Conservation (phyloP, 139 green algal species). For the Gonium pectorale region DNA sequence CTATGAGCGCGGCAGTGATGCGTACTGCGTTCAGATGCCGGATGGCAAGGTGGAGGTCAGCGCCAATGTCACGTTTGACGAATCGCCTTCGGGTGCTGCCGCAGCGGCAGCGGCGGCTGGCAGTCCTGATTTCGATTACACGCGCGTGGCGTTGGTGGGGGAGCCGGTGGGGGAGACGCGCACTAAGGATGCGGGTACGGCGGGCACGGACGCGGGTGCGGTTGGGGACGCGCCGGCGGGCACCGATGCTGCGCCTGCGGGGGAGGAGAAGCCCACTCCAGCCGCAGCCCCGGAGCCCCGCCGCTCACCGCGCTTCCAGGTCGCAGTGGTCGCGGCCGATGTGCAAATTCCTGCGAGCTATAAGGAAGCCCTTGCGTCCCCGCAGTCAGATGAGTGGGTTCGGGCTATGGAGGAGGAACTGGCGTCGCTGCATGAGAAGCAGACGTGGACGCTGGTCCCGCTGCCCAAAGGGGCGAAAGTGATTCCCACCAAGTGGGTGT, state of each 20-base stretch:
- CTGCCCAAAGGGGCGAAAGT: not conserved
- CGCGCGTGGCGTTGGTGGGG: no score
- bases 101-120: not conserved
- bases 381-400: not conserved
- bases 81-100: not conserved
- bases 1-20: not conserved
- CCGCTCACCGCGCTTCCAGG: no score
- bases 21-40: not conserved
- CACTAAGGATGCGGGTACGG: no score
- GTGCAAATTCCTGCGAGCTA: no score
- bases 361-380: not conserved
- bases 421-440: not conserved
- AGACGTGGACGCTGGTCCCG: conserved; percentile 27
- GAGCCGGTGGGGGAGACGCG: no score
- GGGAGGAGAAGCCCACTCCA: no score
- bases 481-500: conserved; percentile 34
- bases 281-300: no score
- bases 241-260: no score
- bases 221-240: no score
- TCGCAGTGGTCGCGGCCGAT: no score
- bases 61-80: not conserved
- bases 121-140: no score
- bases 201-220: no score
- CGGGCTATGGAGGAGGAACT: conserved; percentile 19
- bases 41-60: not conserved